Base-by-base conservation (phyloP, 2,329 filamentous ascomycete species). In the Aspergillus carbonarius region DNA sequence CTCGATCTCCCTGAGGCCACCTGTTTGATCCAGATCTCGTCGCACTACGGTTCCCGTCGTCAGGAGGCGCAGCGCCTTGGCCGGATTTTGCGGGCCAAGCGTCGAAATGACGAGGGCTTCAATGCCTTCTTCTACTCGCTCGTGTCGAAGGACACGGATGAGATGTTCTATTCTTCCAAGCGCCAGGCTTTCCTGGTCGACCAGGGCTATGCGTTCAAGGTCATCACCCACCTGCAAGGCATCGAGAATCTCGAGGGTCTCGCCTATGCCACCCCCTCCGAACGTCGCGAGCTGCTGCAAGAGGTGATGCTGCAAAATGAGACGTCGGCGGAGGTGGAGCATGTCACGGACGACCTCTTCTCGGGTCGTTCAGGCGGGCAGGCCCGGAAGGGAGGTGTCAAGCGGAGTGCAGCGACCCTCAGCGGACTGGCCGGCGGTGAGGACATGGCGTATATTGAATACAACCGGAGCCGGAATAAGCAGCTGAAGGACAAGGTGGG, bases 41-140 rank as follows among this genome's bases (percentile, higher is more conserved):
- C 93, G 0, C 95, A 99, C 72, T 99, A 97, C 70, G 95, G 95
- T 62, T 98, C 93, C 9, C 91, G 95, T 66, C 89, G 95, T 78
- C 95, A 98, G 75, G 95, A 99, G 78, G 95, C 95, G 0, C 95
- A 98, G 73, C 87, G 95, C 2, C 82, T 98, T 0, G 95, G 95
- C 3, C 89, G 95, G 53, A 98, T 99, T 68, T 85, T 99, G 3
- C 86, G 95, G 76, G 95, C 95, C 13, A 99, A 99, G 78, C 87
- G 95, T 17, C 85, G 95, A 72, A 98, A 97, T 68, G 95, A 99
- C 67, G 95, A 98, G 74, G 95, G 95, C 7, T 99, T 99, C 76
- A 99, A 99, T 72, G 95, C 95, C 0, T 99, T 98, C 76, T 99
- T 99, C 80, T 99, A 99, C 78, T 96, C 92, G 0, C 84, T 99